Evolutionary conservation across 495 filamentous ascomycete species (phyloP).

Genomic region (Lichenothelia convexa): DNA sequence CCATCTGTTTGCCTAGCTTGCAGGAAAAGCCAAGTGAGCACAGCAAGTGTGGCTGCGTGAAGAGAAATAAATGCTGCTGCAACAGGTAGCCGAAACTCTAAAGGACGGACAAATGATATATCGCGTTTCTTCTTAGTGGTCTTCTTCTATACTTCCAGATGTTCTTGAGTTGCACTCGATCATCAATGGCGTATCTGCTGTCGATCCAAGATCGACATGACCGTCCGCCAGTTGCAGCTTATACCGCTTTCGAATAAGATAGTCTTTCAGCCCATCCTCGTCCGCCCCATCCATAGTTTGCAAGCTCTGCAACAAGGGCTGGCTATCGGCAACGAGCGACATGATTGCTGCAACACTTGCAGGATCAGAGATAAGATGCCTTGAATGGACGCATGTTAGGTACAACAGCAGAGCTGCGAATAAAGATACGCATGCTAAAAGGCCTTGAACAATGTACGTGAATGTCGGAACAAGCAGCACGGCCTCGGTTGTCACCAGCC

Average conservation of each 20-base stretch:
- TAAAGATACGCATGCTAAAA: slow-evolving; percentile 18
- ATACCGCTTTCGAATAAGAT: no score
- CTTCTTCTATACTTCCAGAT: no score
- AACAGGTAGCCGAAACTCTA: not conserved
- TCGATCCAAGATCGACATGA: no score
- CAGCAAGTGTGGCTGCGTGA: slow-evolving; percentile 1
- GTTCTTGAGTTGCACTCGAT: no score
- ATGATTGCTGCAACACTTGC: slow-evolving; percentile 16
- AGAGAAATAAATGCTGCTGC: not conserved
- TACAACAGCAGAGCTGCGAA: slow-evolving; percentile 12
- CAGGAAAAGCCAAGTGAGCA: slow-evolving; percentile 5
- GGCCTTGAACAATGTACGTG: slow-evolving; percentile 21
- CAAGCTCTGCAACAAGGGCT: not conserved
- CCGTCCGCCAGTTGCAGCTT: no score
- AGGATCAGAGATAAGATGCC: slow-evolving; percentile 12
- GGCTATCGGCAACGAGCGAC: slow-evolving; percentile 12
- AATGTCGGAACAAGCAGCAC: slow-evolving; percentile 23
- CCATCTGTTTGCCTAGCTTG: no score
- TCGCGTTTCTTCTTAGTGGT: no score
- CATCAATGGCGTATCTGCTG: no score
- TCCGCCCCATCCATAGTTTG: not conserved
- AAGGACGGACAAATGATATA: no score
- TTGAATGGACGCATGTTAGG: slow-evolving; percentile 3
- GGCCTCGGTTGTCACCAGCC: slow-evolving; percentile 3
- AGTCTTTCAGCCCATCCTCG: no score